Evolutionary conservation across 2,329 filamentous ascomycete genomes (phyloP).

Genomic region (Fusarium mundagurra): DNA sequence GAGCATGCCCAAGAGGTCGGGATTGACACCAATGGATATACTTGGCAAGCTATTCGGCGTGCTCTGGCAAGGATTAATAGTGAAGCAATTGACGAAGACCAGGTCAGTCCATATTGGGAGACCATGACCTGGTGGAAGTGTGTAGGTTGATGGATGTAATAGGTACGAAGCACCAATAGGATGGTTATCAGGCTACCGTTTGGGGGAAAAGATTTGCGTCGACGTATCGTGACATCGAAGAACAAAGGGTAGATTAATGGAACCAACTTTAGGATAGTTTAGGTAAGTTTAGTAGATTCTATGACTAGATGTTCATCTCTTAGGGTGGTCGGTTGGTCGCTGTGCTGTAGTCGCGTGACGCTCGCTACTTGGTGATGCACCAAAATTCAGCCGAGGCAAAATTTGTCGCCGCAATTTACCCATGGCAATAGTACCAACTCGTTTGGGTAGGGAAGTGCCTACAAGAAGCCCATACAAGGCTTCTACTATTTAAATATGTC

Average conservation of each 20-base stretch:
- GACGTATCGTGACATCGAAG: too few relatives aligned
- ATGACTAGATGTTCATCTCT: accelerated
- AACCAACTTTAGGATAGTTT: too few relatives aligned
- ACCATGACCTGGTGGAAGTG: not conserved
- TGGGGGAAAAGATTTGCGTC: too few relatives aligned
- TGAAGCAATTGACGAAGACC: not conserved
- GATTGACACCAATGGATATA: not conserved
- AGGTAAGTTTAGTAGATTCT: not conserved
- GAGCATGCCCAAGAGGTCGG: not conserved
- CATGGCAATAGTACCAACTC: not conserved
- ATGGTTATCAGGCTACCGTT: too few relatives aligned
- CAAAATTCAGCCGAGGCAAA: not conserved
- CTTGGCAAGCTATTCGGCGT: not conserved
- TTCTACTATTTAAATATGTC: accelerated
- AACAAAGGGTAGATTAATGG: too few relatives aligned
- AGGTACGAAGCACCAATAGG: too few relatives aligned
- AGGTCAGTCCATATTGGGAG: not conserved
- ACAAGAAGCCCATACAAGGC: accelerated
- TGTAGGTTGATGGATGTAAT: not conserved
- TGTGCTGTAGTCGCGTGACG: not conserved
- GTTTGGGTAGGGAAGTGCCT: accelerated
- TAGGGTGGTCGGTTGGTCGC: accelerated
- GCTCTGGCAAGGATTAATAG: not conserved
- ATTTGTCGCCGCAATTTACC: not conserved
- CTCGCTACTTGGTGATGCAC: not conserved